Conservation (phyloP, 805 yeast genomes). For the Scheffersomyces stipitis region DNA sequence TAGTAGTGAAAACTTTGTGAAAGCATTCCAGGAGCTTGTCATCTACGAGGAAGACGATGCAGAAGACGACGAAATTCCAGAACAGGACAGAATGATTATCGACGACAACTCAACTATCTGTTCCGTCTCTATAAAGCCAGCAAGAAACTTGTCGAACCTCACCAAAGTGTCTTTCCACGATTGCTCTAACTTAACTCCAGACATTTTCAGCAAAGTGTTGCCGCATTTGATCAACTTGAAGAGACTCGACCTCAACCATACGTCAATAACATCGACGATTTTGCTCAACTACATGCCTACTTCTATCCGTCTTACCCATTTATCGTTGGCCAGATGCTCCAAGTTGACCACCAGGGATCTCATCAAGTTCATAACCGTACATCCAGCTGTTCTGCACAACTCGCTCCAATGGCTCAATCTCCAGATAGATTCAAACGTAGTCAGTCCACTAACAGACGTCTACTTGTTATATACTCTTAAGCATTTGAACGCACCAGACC, state of each 20-base stretch:
- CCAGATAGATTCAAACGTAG: conserved; percentile 62
- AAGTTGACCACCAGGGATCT: conserved; percentile 71
- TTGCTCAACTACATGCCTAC: conserved; percentile 53
- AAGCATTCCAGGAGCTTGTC: conserved; percentile 51
- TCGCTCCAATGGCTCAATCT: conserved; percentile 66
- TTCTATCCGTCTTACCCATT: conserved; percentile 65
- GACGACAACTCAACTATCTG: conserved; percentile 12
- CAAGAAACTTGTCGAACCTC: conserved; percentile 11
- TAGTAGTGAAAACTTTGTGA: conserved; percentile 59
- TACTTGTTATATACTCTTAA: conserved; percentile 47
- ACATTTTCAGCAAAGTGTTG: conserved; percentile 55
- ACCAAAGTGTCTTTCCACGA: conserved; percentile 77
- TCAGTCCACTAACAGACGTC: conserved; percentile 53
- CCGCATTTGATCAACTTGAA: conserved; percentile 57
- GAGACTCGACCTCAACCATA: conserved; percentile 78
- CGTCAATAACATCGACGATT: conserved; percentile 67
- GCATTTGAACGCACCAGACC: conserved; percentile 43
- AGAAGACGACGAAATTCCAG: conserved; percentile 4
- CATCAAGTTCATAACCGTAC: conserved; percentile 65
- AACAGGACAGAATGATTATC: conserved; percentile 2
- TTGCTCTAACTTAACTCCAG: conserved; percentile 71
- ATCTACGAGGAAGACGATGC: conserved; percentile 18
- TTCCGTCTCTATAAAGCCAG: conserved; percentile 2
- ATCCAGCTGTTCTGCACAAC: conserved; percentile 56
- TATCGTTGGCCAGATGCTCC: conserved; percentile 57